Evolutionary conservation across 805 yeast genomes (phyloP), one percentile per base, ranked within the genome.

Genomic region (Nakazawaea holstii): DNA sequence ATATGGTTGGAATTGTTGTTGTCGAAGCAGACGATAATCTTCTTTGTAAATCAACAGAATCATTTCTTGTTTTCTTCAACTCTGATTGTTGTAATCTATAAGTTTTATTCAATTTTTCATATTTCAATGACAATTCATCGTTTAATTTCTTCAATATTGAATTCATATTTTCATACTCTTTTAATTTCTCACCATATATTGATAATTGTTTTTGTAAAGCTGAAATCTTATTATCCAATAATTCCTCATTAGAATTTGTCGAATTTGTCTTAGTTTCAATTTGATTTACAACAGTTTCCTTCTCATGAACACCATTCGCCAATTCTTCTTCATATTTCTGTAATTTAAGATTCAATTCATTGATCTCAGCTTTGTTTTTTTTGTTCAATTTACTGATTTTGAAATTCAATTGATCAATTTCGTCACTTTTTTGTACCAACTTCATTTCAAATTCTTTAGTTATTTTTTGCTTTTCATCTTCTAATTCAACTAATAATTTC

Each of bases 21-120:
- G 11, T 8, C 15, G 20, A 1, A 35, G 14, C 31, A 7, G 39
- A 24, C 1, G 40, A 17, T 14, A 24, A 13, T 38, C 39, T 15
- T 46, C 43, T 11, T 41, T 46, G 42, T 54, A 57, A 35, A 33
- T 30, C 35, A n/a, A 46, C 44, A 13, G 55, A 36, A 33, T 59
- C 55, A 6, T 38, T 50, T 3, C 58, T 45, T 36, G 62, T 55
- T 37, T 59, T 59, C 46, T 74, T 57, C 29, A 71, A 65, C 37
- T 73, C 73, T 49, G 77, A 71, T 57, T 84, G 88, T 50, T 72
- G 78, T 0, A 87, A 72, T 60, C 81, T 84, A 64, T 83, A 85
- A 56, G 81, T 85, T 57, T 82, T 84, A n/a, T 82, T 76, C 41
- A 86, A 57, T 53, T 89, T 72, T 39, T 84, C 87, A 43, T 82